Base-by-base conservation (phyloP, 306 rosid species). In the Fragaria iinumae region DNA sequence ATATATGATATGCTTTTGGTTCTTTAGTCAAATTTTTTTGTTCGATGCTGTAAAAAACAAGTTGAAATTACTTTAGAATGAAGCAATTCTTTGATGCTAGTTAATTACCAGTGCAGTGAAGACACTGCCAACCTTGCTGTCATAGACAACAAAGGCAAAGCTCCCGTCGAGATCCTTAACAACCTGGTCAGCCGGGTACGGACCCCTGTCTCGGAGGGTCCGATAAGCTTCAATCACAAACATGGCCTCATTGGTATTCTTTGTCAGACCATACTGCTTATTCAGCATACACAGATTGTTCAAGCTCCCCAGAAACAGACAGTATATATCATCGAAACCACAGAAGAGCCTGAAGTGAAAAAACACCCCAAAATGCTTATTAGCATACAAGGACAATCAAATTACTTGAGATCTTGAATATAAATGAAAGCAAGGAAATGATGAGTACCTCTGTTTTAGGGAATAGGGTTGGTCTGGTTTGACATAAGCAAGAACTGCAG, bases 141-240 rank as follows among this genome's bases (percentile, higher is more conserved):
- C 99, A 72, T 95, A 95, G 38, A 95, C 96, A 86, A 95, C 98
- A 84, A 95, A 92, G 66, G 99, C 97, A 84, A 95, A 95, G 79
- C 93, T 91, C 2, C 99, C 99, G 11, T 95, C 99, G 48, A 95
- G 93, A 4, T 87, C 99, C 87, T 95, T 95, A 1, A 95, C 85
- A 76, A 95, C 99, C 76, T 92, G 99, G 74, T 95, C 99, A 27
- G 98, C 97, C 0, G 99, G 99, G 79, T 96, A 96, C 7, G 99
- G 99, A 72, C 99, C 98, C 9, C 99, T 72, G 83, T 96, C 99
- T 0, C 98, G 83, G 0, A 96, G 98, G 36, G 99, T 92, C 79
- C 83, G 85, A 50, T 92, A 96, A 64, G 99, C 99, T 85, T 92
- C 98, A 20, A 88, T 95, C 77, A 95, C 88, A 85, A 95, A 83